Base-by-base conservation (phyloP, 169 alveolate species). In the Plasmodium malariae region DNA sequence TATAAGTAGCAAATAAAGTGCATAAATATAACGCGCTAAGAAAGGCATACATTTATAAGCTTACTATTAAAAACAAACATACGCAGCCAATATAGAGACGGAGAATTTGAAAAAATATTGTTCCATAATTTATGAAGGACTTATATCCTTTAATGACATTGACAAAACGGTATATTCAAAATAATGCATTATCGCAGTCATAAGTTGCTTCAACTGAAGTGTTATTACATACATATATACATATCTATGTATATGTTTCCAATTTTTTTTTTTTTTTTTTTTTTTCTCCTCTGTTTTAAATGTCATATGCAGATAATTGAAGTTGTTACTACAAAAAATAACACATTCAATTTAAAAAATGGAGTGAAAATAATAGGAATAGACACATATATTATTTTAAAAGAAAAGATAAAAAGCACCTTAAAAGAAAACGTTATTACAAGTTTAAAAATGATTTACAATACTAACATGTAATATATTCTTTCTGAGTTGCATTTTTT, bases 61-160 rank as follows among this genome's bases (percentile, higher is more conserved):
- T 9, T 21, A 19, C 17, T 6, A 1, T 36, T 73, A 17, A 51
- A 34, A 83, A 67, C 19, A 34, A 49, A 34, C 9, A 17, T 28
- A 40, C 43, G 12, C 49, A 83, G 91, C 91, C 2, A 67, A 83
- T 45, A 57, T 54, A 1, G 85, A 83, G 28, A 67, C 73, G 14
- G 85, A 67, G 32, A 83, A 67, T 19, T 83, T 83, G 60, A 83
- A 83, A 54, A 83, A 83, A 67, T 83, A 83, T 26, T 83, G 91
- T 45, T 68, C 19, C 70, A 49, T 83, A 45, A 83, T 83, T 83
- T 83, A 83, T 55, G 85, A 83, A 83, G 91, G 67, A 19, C 80
- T 83, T 32, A 36, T 49, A 43, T 37, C 91, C 17, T 83, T 83
- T 55, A 83, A 83, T 21, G 91, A 83, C 43, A 26, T 83, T 19